These are phyloP conservation scores for Gyromitra esculenta DNA, from an alignment of 2,329 filamentous ascomycete genomes.

Conservation along the genomic window DNA sequence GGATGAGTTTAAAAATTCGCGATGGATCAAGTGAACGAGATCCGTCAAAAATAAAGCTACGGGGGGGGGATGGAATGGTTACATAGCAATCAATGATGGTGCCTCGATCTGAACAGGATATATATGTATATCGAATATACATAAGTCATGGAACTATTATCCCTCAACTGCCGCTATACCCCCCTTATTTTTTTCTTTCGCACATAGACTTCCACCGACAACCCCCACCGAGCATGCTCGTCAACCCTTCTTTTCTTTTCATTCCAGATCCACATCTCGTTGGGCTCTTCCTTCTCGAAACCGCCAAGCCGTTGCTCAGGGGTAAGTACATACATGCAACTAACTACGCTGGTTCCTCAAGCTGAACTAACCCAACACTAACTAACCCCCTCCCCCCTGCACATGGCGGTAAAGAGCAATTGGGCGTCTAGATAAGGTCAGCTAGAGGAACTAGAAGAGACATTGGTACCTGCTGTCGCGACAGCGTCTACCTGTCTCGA, in stretches of 20 bases:
- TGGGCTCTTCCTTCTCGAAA: not conserved
- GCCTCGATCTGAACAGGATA: not conserved
- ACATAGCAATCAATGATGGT: not conserved
- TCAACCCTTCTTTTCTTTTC: not conserved
- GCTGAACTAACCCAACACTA: not conserved
- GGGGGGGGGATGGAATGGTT: not conserved
- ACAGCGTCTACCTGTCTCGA: too few species aligned
- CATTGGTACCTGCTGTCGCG: too few species aligned
- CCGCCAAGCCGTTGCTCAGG: not conserved
- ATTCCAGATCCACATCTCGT: not conserved
- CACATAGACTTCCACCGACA: not conserved
- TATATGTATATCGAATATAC: not conserved
- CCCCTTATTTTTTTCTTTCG: not conserved
- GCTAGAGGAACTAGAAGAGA: too few species aligned
- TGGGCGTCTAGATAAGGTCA: too few species aligned
- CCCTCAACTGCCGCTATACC: not conserved
- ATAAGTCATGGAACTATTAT: not conserved
- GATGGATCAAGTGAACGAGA: not conserved
- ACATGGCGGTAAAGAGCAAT: not conserved
- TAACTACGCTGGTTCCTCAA: too few species aligned
- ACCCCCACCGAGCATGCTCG: too few species aligned
- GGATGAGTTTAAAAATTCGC: not conserved
- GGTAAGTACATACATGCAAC: not conserved
- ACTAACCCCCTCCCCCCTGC: not conserved
- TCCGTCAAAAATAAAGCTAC: not conserved